phyloP scores from a whole-genome alignment of 495 filamentous ascomycete species.

The Aspergillus sparsus region DNA sequence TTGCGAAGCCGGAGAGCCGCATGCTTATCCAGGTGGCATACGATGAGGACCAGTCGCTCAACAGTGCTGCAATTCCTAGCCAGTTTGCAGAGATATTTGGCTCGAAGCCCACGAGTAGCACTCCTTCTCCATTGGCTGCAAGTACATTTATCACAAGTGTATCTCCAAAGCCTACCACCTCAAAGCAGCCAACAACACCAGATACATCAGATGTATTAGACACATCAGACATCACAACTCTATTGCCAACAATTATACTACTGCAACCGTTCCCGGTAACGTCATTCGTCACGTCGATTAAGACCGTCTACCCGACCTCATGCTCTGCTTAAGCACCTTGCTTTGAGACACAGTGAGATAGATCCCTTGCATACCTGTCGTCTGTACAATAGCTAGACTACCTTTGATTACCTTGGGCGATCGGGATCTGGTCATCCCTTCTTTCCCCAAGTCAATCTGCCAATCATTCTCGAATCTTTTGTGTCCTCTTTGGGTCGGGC shows the following conservation, averaged over 20 bases:
- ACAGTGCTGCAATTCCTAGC: constrained; percentile 39
- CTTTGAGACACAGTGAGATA: no score
- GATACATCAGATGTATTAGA: no score
- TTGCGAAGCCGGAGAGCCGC: constrained; percentile 29
- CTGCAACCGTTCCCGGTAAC: constrained; percentile 5
- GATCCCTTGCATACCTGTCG: constrained; percentile 1
- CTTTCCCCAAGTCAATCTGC: no score
- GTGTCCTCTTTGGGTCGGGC: background rate
- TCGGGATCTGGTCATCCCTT: background rate
- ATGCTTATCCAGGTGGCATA: constrained; percentile 23
- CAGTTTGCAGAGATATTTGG: constrained; percentile 36
- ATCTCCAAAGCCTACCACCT: background rate
- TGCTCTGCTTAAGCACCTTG: no score
- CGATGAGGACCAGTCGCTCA: constrained; percentile 37
- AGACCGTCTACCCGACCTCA: constrained; percentile 18
- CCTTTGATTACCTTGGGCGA: background rate
- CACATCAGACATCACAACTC: background rate
- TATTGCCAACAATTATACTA: constrained; percentile 4
- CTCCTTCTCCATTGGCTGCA: background rate
- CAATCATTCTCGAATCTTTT: background rate
- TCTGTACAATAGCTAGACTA: constrained; percentile 6
- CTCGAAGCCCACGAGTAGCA: background rate
- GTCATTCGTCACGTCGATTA: constrained; percentile 28
- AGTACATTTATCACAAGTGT: background rate
- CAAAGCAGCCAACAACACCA: no score